phyloP scores from a whole-genome alignment of 2,329 filamentous ascomycete genomes.

The Alternaria arbusti region DNA sequence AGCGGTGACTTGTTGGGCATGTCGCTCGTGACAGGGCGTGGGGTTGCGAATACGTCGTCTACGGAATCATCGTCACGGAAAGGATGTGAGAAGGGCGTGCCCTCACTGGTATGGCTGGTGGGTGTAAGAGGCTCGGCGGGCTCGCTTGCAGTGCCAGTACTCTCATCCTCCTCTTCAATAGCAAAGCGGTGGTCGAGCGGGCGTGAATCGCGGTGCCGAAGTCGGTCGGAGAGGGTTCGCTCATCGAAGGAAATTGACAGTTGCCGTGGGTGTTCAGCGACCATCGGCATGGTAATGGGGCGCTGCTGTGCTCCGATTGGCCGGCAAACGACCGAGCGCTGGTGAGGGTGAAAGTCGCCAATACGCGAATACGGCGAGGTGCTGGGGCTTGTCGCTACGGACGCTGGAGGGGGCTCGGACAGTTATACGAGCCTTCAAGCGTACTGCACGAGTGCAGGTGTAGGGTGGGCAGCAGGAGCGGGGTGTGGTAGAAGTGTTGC shows the following conservation, averaged over 20 bases:
- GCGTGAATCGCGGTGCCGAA: conserved; percentile 37
- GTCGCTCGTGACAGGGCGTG: conserved; percentile 15
- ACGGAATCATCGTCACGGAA: conserved; percentile 38
- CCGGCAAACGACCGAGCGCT: not conserved
- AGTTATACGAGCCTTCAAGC: conserved; percentile 38
- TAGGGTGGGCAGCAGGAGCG: conserved; percentile 27
- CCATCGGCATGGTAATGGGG: conserved; percentile 31
- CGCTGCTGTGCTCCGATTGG: conserved; percentile 17
- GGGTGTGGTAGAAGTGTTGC: conserved; percentile 21
- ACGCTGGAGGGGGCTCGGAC: conserved; percentile 45
- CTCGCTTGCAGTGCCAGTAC: conserved; percentile 48
- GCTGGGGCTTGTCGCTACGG: conserved; percentile 31
- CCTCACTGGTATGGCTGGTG: conserved; percentile 44
- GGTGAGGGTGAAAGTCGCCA: conserved; percentile 5
- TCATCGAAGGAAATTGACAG: conserved; percentile 32
- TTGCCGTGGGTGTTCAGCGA: conserved; percentile 20
- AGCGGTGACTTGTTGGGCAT: conserved; percentile 8
- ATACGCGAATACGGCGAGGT: conserved; percentile 11
- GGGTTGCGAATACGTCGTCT: conserved; percentile 25
- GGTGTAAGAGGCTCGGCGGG: conserved; percentile 50
- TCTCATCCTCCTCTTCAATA: conserved; percentile 50
- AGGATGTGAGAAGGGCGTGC: conserved; percentile 32
- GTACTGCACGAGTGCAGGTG: conserved; percentile 25
- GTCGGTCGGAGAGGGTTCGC: conserved; percentile 23
- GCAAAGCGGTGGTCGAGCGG: conserved; percentile 33